These are phyloP conservation scores for Trichoderma afroharzianum DNA, from an alignment of 2,329 filamentous ascomycete species.

Conservation along the genomic window DNA sequence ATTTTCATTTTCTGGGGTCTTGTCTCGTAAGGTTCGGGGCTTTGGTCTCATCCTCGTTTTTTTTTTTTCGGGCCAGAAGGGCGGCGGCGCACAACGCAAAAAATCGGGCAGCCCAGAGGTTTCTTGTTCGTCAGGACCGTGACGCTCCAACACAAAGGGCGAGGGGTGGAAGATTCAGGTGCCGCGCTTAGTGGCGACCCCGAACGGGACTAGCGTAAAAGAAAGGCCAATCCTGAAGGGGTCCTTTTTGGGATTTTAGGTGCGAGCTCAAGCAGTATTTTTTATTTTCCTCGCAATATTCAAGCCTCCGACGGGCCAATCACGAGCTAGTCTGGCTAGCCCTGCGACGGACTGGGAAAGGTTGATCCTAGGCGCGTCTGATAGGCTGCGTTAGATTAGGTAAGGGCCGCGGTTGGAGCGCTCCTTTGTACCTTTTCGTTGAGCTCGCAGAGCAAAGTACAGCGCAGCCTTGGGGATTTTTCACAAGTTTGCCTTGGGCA, in stretches of 20 bases:
- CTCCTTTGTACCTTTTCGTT: neutral
- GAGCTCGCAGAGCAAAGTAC: neutral
- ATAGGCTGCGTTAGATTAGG: neutral
- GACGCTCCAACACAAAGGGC: conserved; percentile 23
- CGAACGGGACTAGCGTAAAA: neutral
- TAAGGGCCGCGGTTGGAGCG: neutral
- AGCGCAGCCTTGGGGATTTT: neutral
- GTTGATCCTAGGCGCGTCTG: neutral
- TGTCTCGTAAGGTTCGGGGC: conserved; percentile 38
- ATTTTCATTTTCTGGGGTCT: conserved; percentile 32
- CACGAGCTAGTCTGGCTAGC: conserved; percentile 8
- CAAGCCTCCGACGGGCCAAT: conserved; percentile 13
- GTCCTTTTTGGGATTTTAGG: neutral
- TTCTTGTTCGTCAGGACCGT: conserved; percentile 23
- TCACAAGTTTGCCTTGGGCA: neutral
- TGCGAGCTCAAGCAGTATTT: neutral
- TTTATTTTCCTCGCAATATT: conserved; percentile 7
- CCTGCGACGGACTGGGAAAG: conserved; percentile 12
- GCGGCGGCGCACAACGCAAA: conserved; percentile 38
- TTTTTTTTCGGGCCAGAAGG: conserved; percentile 38
- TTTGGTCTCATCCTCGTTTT: conserved; percentile 40
- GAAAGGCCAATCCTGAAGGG: neutral
- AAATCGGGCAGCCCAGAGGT: conserved; percentile 22
- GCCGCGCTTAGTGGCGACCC: conserved; percentile 13
- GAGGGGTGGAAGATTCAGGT: conserved; percentile 17